Conservation (phyloP, 495 filamentous ascomycete genomes). For the Aspergillus haitiensis region DNA sequence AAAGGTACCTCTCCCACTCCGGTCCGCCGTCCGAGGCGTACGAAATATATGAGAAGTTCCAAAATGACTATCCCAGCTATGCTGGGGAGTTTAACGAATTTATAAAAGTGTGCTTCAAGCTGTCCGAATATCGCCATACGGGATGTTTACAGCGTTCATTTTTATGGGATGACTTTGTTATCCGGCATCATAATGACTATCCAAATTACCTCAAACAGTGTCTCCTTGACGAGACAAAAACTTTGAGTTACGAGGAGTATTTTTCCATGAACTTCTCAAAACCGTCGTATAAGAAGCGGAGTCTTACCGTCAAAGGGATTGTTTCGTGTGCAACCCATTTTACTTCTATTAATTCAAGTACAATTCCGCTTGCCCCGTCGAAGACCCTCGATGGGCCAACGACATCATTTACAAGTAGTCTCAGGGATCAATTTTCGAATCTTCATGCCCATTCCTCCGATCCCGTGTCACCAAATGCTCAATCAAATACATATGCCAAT, state of each 20-base stretch:
- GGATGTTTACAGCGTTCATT: slow-evolving; percentile 47
- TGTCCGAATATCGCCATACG: slow-evolving; percentile 47
- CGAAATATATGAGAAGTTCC: slow-evolving; percentile 52
- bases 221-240: slow-evolving; percentile 20
- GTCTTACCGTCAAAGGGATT: slow-evolving; percentile 33
- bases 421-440: slow-evolving; percentile 33
- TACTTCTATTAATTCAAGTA: not conserved
- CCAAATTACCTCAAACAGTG: slow-evolving; percentile 34
- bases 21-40: slow-evolving; percentile 27
- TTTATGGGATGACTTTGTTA: slow-evolving; percentile 70
- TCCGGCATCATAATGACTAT: slow-evolving; percentile 45
- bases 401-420: slow-evolving; percentile 33
- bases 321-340: slow-evolving; percentile 33
- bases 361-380: not conserved
- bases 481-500: not conserved
- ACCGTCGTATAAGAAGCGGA: slow-evolving; percentile 41
- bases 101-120: slow-evolving; percentile 51
- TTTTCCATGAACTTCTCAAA: slow-evolving; percentile 30
- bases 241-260: slow-evolving; percentile 36
- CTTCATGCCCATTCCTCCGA: slow-evolving; percentile 33
- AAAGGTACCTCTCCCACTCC: slow-evolving; percentile 29
- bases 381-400: slow-evolving; percentile 7
- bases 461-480: slow-evolving; percentile 7
- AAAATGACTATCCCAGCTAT: slow-evolving; percentile 57
- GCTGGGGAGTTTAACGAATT: slow-evolving; percentile 55